These are phyloP conservation scores for Isatis tinctoria DNA, from an alignment of 345 rosid species.

Conservation along the genomic window DNA sequence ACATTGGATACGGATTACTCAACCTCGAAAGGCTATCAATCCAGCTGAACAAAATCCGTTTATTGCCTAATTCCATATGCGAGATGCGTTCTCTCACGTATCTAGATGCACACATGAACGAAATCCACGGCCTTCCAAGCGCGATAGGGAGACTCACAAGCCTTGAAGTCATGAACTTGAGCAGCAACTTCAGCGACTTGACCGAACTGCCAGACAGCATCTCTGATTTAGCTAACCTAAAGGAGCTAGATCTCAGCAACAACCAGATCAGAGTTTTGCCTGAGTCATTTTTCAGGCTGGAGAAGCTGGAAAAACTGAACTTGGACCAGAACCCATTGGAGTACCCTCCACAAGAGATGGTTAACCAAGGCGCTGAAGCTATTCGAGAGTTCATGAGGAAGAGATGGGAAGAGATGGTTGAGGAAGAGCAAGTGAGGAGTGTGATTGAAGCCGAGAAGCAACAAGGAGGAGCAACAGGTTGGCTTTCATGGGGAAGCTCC, in stretches of 20 bases:
- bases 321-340: slow-evolving; percentile 80
- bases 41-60: slow-evolving; percentile 66
- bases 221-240: slow-evolving; percentile 64
- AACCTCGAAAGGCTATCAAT: slow-evolving; percentile 70
- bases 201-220: slow-evolving; percentile 67
- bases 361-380: slow-evolving; percentile 56
- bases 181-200: slow-evolving; percentile 85
- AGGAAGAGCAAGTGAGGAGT: slow-evolving; percentile 61
- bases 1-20: slow-evolving; percentile 65
- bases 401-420: slow-evolving; percentile 65
- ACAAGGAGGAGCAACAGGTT: slow-evolving; percentile 54
- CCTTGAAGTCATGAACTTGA: slow-evolving; percentile 73
- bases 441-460: slow-evolving; percentile 48
- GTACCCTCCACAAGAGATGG: slow-evolving; percentile 61
- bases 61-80: slow-evolving; percentile 67
- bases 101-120: slow-evolving; percentile 89
- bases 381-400: slow-evolving; percentile 66
- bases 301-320: slow-evolving; percentile 67
- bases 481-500: slow-evolving; percentile 78
- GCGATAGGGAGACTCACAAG: slow-evolving; percentile 68
- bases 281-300: slow-evolving; percentile 66
- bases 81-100: slow-evolving; percentile 71
- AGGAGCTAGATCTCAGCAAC: slow-evolving; percentile 90
- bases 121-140: slow-evolving; percentile 75
- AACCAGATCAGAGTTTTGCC: slow-evolving; percentile 86